phyloP scores from a whole-genome alignment of 2,329 filamentous ascomycete genomes.

The Parastagonospora nodorum region DNA sequence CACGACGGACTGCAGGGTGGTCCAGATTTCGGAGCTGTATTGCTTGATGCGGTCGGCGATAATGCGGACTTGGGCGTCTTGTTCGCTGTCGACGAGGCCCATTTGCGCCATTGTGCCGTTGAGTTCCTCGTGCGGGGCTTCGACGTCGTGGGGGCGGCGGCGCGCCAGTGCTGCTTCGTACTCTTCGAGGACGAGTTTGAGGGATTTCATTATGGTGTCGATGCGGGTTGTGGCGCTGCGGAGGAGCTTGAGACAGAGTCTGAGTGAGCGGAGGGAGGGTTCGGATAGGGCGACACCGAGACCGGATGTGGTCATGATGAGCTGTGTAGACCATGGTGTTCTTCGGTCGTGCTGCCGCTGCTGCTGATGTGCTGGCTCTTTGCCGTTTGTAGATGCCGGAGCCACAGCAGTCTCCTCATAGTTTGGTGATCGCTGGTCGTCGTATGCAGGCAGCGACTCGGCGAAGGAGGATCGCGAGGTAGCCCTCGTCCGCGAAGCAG shows the following conservation, averaged over 20 bases:
- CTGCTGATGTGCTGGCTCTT: conserved; percentile 23
- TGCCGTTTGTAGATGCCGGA: conserved; percentile 21
- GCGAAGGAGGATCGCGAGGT: conserved; percentile 69
- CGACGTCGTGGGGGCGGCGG: conserved; percentile 25
- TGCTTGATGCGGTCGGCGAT: conserved; percentile 80
- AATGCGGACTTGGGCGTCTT: conserved; percentile 55
- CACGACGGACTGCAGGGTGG: conserved; percentile 74
- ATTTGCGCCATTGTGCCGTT: conserved; percentile 23
- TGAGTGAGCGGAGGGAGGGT: conserved; percentile 80
- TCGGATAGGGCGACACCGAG: conserved; percentile 91
- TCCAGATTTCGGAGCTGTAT: conserved; percentile 55
- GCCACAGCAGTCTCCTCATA: conserved; percentile 65
- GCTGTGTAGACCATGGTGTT: conserved; percentile 74
- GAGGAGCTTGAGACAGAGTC: conserved; percentile 81
- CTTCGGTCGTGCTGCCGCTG: conserved; percentile 45
- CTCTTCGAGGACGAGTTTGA: conserved; percentile 78
- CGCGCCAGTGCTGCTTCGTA: conserved; percentile 65
- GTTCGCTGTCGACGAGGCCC: conserved; percentile 23
- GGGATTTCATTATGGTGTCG: conserved; percentile 71
- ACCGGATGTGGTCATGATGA: conserved; percentile 89
- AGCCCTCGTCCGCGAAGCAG: conserved; percentile 48
- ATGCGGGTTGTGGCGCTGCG: conserved; percentile 83
- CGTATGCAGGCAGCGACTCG: conserved; percentile 82
- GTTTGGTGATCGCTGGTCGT: conserved; percentile 74
- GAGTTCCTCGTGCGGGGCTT: conserved; percentile 18